A percentile compares a stretch with the other conserved stretches of the same genome.
Conservation (phyloP, 495 filamentous ascomycete species). For the Aspergillus nanangensis region DNA sequence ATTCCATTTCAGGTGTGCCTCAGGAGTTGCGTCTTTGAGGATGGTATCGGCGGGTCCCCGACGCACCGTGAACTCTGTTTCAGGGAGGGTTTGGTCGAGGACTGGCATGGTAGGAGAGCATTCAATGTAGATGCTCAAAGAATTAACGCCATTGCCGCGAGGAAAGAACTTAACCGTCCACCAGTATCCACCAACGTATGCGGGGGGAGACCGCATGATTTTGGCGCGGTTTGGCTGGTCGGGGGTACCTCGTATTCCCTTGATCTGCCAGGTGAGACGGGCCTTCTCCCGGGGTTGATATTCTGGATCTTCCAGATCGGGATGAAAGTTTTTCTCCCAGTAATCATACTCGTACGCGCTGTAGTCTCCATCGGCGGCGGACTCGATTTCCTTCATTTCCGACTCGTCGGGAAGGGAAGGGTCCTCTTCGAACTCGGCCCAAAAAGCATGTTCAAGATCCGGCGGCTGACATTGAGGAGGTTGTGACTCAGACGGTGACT, state of each 20-base stretch:
- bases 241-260: slow-evolving; percentile 56
- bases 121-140: slow-evolving; percentile 62
- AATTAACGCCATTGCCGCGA: slow-evolving; percentile 57
- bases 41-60: slow-evolving; percentile 26
- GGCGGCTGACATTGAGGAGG: slow-evolving; percentile 10
- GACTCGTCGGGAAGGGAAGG: slow-evolving; percentile 52
- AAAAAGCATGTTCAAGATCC: slow-evolving; percentile 43
- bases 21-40: slow-evolving; percentile 24
- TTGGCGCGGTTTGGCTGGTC: slow-evolving; percentile 54
- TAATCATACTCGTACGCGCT: slow-evolving; percentile 55
- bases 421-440: slow-evolving; percentile 52
- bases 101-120: slow-evolving; percentile 46
- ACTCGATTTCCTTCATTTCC: slow-evolving; percentile 57
- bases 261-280: slow-evolving; percentile 58
- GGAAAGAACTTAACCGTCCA: slow-evolving; percentile 71
- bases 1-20: slow-evolving; percentile 24
- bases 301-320: slow-evolving; percentile 56
- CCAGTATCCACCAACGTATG: slow-evolving; percentile 58
- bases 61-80: slow-evolving; percentile 35
- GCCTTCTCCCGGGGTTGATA: slow-evolving; percentile 46
- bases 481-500: background rate
- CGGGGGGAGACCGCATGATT: slow-evolving; percentile 56
- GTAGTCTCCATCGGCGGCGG: slow-evolving; percentile 36
- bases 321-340: slow-evolving; percentile 57
- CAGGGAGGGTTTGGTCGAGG: slow-evolving; percentile 32